Evolutionary conservation across 1,284 basidiomycete species (phyloP).

Genomic region (Microbotryomycetes sp.): DNA sequence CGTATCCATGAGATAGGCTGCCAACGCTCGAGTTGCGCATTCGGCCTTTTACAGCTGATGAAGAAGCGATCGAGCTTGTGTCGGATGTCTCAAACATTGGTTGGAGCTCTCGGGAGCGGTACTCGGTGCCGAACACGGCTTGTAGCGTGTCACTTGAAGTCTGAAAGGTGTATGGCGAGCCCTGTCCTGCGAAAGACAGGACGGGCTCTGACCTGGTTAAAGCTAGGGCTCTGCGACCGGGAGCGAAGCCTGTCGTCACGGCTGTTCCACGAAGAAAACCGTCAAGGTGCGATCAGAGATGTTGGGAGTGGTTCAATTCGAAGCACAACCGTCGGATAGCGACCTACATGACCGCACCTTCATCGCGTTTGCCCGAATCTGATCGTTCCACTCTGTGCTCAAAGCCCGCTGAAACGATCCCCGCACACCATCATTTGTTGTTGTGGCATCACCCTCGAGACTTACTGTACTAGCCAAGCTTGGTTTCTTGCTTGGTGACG

Average conservation of each 20-base stretch:
- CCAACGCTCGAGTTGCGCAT: conserved; percentile 2
- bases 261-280: too few relatives aligned
- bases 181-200: conserved; percentile 14
- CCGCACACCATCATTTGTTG: conserved; percentile 1
- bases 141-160: conserved; percentile 9
- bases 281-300: too few relatives aligned
- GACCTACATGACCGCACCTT: conserved; percentile 9
- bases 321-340: too few relatives aligned
- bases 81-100: conserved; percentile 15
- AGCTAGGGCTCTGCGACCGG: conserved; percentile 20
- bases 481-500: conserved; percentile 16
- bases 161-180: background rate
- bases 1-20: background rate
- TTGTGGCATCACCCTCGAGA: background rate
- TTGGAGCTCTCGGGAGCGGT: conserved; percentile 12
- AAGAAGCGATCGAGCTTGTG: background rate
- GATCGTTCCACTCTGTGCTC: background rate
- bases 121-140: conserved; percentile 9
- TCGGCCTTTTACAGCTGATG: background rate
- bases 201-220: conserved; percentile 12
- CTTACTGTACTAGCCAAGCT: background rate
- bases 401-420: conserved; percentile 10
- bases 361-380: background rate
- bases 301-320: too few relatives aligned
- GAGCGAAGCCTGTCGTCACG: background rate